Percentiles rank a stretch among this genome's conserved stretches.
Evolutionary conservation across 2,329 filamentous ascomycete genomes (phyloP).

Genomic region (Fusarium mexicanum): DNA sequence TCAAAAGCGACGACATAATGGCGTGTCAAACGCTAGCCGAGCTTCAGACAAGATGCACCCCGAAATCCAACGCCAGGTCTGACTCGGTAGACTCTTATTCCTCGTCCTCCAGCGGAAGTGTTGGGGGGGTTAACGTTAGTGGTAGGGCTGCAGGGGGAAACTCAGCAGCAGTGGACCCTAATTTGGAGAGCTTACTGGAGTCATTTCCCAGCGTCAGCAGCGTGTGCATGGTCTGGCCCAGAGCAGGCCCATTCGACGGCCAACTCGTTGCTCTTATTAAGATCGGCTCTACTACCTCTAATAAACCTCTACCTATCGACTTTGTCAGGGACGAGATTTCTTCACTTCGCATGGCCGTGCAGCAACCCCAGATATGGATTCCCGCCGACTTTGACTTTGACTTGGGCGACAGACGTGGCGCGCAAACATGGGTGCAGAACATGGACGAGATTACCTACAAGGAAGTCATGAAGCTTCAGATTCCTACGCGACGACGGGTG

Average conservation of each 20-base stretch:
- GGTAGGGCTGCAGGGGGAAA: constrained; percentile 16
- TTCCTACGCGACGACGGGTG: constrained; percentile 49
- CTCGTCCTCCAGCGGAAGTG: background rate
- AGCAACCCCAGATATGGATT: constrained; percentile 60
- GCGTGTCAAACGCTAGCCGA: constrained; percentile 56
- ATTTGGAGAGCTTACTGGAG: constrained; percentile 52
- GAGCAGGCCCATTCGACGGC: constrained; percentile 61
- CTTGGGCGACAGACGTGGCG: constrained; percentile 51
- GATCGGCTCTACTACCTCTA: constrained; percentile 42
- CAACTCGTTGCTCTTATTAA: constrained; percentile 60
- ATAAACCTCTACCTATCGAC: constrained; percentile 48
- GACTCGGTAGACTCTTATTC: constrained; percentile 21
- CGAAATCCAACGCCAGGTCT: background rate
- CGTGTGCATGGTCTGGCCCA: constrained; percentile 57
- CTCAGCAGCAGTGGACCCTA: constrained; percentile 22
- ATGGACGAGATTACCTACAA: constrained; percentile 58
- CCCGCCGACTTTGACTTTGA: constrained; percentile 53
- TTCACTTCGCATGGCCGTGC: constrained; percentile 53
- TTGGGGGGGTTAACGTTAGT: background rate
- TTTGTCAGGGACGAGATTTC: constrained; percentile 55
- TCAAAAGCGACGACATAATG: constrained; percentile 54
- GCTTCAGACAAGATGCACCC: constrained; percentile 53
- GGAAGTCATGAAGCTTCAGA: constrained; percentile 57
- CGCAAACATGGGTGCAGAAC: constrained; percentile 66
- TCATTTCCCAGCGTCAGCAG: constrained; percentile 53